Percentiles rank a stretch among this genome's conserved stretches.
Evolutionary conservation across 306 rosid genomes (phyloP).

Genomic region (Neltuma alba): DNA sequence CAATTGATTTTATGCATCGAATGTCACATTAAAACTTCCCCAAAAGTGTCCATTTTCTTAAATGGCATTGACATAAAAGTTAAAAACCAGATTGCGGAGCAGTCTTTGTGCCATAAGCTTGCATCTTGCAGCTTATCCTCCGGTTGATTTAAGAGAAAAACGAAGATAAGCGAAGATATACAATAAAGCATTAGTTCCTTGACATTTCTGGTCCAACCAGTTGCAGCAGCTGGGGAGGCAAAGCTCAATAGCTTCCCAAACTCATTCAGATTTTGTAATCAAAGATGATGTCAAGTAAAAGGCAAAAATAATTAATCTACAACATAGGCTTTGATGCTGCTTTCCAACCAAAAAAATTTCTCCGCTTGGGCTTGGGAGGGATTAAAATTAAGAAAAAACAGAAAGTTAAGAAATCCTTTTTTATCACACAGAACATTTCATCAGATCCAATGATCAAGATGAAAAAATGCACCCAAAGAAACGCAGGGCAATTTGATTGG

Average conservation of each 20-base stretch:
- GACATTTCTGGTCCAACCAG: neutral
- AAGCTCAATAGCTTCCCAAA: neutral
- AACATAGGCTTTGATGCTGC: neutral
- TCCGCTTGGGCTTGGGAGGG: slow-evolving; percentile 24
- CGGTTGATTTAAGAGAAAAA: neutral
- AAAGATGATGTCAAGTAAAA: slow-evolving; percentile 18
- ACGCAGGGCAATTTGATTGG: slow-evolving; percentile 4
- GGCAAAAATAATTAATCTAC: slow-evolving; percentile 5
- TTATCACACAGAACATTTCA: slow-evolving; percentile 19
- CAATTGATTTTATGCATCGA: neutral
- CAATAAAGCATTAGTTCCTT: neutral
- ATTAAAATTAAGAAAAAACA: slow-evolving; percentile 4
- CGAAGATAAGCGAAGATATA: slow-evolving; percentile 3
- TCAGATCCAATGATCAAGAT: neutral
- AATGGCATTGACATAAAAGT: neutral
- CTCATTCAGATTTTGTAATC: neutral
- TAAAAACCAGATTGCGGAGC: neutral
- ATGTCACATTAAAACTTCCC: neutral
- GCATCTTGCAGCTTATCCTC: slow-evolving; percentile 1
- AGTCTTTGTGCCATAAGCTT: neutral
- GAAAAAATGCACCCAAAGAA: slow-evolving; percentile 22
- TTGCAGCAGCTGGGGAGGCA: neutral
- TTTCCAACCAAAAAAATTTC: slow-evolving; percentile 2
- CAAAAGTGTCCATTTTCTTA: neutral
- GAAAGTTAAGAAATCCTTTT: neutral